Conservation (phyloP, 2,329 filamentous ascomycete species). For the Hypoxylon sp. region DNA sequence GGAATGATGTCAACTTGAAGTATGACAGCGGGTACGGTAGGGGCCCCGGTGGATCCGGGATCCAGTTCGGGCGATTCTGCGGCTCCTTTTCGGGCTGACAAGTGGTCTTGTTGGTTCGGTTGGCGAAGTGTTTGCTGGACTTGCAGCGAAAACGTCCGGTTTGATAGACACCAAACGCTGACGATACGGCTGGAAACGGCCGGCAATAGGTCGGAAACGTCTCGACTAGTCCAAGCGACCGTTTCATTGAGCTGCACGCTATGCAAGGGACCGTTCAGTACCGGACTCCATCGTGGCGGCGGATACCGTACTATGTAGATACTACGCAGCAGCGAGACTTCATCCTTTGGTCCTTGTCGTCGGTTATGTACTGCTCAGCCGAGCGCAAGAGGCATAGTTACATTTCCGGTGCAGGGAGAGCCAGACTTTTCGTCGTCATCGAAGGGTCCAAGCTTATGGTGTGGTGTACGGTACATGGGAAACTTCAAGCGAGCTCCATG, state of each 20-base stretch:
- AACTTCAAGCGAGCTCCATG: conserved; percentile 11
- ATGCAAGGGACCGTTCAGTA: conserved; percentile 38
- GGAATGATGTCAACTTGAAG: conserved; percentile 44
- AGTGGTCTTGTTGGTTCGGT: conserved; percentile 26
- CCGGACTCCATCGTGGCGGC: conserved; percentile 33
- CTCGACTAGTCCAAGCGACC: conserved; percentile 32
- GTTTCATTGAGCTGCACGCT: conserved; percentile 39
- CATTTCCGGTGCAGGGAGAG: conserved; percentile 22
- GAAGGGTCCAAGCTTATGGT: conserved; percentile 21
- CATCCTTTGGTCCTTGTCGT: conserved; percentile 25
- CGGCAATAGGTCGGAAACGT: conserved; percentile 35
- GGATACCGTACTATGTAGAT: conserved; percentile 18
- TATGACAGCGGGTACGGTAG: conserved; percentile 39
- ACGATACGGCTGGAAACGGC: conserved; percentile 7
- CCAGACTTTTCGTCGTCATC: conserved; percentile 31
- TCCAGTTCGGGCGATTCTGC: conserved; percentile 40
- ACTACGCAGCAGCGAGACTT: conserved; percentile 13
- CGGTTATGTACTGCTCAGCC: conserved; percentile 27
- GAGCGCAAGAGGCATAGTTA: conserved; percentile 25
- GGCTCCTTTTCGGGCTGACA: conserved; percentile 43
- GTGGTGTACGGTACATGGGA: conserved; percentile 27
- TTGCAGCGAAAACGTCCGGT: conserved; percentile 23
- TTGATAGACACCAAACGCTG: conserved; percentile 24
- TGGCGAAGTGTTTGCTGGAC: conserved; percentile 39
- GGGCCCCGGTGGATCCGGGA: conserved; percentile 34